Evolutionary conservation across 805 yeast genomes (phyloP), one percentile per base, ranked within the genome.

Genomic region (Kodamaea restingae): DNA sequence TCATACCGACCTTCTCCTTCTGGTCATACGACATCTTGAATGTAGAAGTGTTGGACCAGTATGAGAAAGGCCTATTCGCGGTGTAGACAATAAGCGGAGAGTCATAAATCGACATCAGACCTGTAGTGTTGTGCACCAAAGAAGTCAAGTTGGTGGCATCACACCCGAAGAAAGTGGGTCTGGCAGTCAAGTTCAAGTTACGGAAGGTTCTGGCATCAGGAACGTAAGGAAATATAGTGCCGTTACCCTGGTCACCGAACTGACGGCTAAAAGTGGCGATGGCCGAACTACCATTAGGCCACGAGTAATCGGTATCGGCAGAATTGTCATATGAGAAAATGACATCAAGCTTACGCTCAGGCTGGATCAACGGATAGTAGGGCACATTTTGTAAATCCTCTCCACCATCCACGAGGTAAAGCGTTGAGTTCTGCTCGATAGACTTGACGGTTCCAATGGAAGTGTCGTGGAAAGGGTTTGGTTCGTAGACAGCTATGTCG

Each of bases 341-440:
- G 10, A 79, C 66, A 54, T 85, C 93, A 24, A 82, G 64, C 10
- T 70, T 60, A 55, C 88, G 67, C 32, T 75, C 73, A 4, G 77
- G 75, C 47, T 81, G 83, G 18, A 83, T 51, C 36, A 85, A 66
- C 2, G 91, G 86, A 21, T 72, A 63, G 27, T 81, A 57, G 0
- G 95, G 93, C 12, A 85, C 67, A 51, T 83, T 83, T 57, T 83
- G 88, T 7, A 70, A 40, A 55, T 84, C 91, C 56, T 81, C 87
- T 22, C 93, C 95, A 31, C 95, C 95, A 54, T 85, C 95, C 21
- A 77, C 87, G 43, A 85, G 65, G 50, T 65, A 73, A 31, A 84
- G 63, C 17, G 69, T 57, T 4, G 66, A 66, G 34, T 71, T 56
- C 3, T 60, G 43, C 15, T 61, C 58, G 39, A 80, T 67, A 14